phyloP scores from a whole-genome alignment of 176 grass and related monocot species.

The bread wheat (Triticum aestivum) region DNA sequence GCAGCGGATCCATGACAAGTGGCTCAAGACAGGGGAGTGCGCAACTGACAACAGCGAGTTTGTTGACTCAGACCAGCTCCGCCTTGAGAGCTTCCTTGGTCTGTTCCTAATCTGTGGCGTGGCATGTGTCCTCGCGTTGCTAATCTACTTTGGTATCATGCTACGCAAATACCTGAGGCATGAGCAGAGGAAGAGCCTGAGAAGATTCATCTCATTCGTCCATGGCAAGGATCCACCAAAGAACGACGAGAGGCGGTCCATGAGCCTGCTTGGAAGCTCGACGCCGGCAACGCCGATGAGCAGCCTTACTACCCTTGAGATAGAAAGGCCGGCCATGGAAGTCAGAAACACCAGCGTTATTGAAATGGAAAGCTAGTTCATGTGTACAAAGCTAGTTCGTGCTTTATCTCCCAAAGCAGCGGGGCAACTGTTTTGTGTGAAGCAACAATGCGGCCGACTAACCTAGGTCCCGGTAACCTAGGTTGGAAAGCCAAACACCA shows the following conservation, averaged over 20 bases:
- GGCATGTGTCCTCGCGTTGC: conserved; percentile 54
- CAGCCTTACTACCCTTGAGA: conserved; percentile 1
- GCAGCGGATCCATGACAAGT: too few relatives aligned
- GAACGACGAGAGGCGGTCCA: conserved; percentile 6
- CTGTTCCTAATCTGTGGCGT: conserved; percentile 79
- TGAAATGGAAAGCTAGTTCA: conserved; percentile 17
- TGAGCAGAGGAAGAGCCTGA: conserved; percentile 5
- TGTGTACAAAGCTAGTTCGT: background rate
- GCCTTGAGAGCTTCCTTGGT: conserved; percentile 77
- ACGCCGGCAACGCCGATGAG: background rate
- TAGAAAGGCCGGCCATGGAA: conserved; percentile 11
- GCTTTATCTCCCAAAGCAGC: too few relatives aligned
- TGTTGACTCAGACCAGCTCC: conserved; percentile 63
- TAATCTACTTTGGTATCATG: conserved; percentile 61
- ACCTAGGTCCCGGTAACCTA: too few relatives aligned
- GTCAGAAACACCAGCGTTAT: background rate
- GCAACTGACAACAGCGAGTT: too few relatives aligned
- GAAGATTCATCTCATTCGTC: conserved; percentile 56
- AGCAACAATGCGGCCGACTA: too few relatives aligned
- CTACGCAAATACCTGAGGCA: conserved; percentile 42
- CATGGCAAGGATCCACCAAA: conserved; percentile 43
- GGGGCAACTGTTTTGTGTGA: too few relatives aligned
- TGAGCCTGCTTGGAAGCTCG: conserved; percentile 17
- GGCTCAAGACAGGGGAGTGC: too few relatives aligned
- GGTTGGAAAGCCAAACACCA: too few relatives aligned